Conservation (phyloP, 441 rosid genomes). For the Erodium moschatum region DNA sequence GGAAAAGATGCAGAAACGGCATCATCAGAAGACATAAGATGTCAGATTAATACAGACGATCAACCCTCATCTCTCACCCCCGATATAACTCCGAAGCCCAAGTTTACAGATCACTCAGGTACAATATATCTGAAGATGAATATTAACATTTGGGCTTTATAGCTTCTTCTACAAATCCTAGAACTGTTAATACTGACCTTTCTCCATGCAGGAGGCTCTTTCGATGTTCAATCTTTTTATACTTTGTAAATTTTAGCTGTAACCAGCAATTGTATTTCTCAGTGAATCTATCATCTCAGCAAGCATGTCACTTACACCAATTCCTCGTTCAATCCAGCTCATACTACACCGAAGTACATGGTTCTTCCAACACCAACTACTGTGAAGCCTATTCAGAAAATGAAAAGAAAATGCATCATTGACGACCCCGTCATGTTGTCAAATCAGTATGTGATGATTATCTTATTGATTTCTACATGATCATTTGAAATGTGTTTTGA, state of each 20-base stretch:
- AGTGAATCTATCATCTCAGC: background rate
- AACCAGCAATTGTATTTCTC: background rate
- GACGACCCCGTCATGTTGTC: constrained; percentile 56
- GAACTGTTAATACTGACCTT: background rate
- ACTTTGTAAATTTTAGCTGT: constrained; percentile 12
- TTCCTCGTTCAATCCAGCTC: constrained; percentile 4
- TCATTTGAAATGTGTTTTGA: constrained; percentile 2
- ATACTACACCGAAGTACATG: background rate
- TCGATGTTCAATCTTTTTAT: background rate
- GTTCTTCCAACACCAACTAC: constrained; percentile 9
- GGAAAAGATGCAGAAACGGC: constrained; percentile 18
- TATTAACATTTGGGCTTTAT: constrained; percentile 6
- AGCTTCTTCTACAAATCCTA: background rate
- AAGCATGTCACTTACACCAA: constrained; percentile 1
- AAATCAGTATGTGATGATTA: constrained; percentile 44
- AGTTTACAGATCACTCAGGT: constrained; percentile 37
- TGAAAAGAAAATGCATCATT: constrained; percentile 51
- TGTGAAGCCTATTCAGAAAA: constrained; percentile 20
- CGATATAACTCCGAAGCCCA: constrained; percentile 32
- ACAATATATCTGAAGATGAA: constrained; percentile 6
- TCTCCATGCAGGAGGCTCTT: background rate
- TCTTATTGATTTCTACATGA: constrained; percentile 6
- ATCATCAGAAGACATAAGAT: constrained; percentile 13
- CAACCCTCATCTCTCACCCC: constrained; percentile 27
- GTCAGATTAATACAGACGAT: constrained; percentile 21